Evolutionary conservation across 129 eudicot genomes (phyloP), one percentile per base, ranked within the genome.

Genomic region (Helianthus annuus): DNA sequence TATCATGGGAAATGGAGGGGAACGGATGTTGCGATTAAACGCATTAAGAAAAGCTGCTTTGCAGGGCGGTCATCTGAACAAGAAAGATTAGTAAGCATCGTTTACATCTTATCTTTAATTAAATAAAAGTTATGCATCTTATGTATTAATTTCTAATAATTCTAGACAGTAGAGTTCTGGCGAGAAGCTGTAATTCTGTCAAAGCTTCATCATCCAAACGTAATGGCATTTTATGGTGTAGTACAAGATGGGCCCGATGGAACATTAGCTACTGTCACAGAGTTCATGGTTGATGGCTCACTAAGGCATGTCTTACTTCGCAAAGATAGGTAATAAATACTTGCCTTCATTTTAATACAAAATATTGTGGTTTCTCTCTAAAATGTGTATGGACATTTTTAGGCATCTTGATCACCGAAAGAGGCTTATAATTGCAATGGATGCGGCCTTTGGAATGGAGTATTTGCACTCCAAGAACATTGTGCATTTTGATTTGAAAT

Each of bases 401-500:
- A 88, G 96, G 78, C 60, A 79, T 15, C 85, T 88, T 24, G 91
- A 88, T 77, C 78, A 66, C 49, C 85, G 78, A 39, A 85, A 48
- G 32, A 88, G 81, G 84, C 96, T 88, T 66, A 76, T 83, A 48
- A 75, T 88, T 48, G 96, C 96, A 64, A 85, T 85, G 96, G 91
- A 88, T 77, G 88, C 91, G 48, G 91, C 96, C 66, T 83, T 85
- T 81, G 96, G 96, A 65, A 85, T 88, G 91, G 91, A 88, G 68
- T 88, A 88, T 80, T 78, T 88, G 81, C 96, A 88, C 64, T 88
- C 80, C 44, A 88, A 79, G 77, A 88, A 83, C 79, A 85, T 88
- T 71, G 86, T 88, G 79, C 96, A 88, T 81, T 88, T 88, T 79
- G 96, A 85, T 81, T 79, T 88, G 70, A 85, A 88, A 83, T 88